These are phyloP conservation scores for Pythium periplocum DNA, from an alignment of 352 stramenopile species.

Conservation along the genomic window DNA sequence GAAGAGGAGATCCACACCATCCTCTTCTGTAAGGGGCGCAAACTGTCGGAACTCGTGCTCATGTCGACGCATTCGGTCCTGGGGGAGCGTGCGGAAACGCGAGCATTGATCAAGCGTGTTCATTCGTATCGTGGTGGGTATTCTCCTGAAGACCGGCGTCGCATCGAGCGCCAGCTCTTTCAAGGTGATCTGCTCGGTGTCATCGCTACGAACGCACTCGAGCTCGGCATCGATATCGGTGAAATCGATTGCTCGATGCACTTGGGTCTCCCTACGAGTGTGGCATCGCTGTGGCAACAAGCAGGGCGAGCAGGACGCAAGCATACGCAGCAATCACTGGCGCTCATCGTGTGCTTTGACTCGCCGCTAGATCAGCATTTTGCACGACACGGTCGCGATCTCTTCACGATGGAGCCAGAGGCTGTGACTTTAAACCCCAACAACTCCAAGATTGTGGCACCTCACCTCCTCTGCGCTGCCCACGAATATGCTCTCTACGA, in stretches of 20 bases:
- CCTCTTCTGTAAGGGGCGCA: slow-evolving; percentile 93
- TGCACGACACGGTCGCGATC: slow-evolving; percentile 43
- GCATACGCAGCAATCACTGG: slow-evolving; percentile 69
- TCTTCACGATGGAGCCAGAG: slow-evolving; percentile 76
- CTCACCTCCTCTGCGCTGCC: slow-evolving; percentile 93
- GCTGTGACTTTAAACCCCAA: slow-evolving; percentile 75
- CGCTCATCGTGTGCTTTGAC: slow-evolving; percentile 95
- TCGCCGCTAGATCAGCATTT: slow-evolving; percentile 93
- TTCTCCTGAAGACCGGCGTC: slow-evolving; percentile 82
- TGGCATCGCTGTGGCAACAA: slow-evolving; percentile 96
- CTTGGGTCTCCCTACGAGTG: slow-evolving; percentile 90
- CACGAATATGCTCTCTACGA: slow-evolving; percentile 89
- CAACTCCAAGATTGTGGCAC: slow-evolving; percentile 85
- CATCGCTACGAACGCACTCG: slow-evolving; percentile 95
- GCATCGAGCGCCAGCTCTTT: slow-evolving; percentile 96
- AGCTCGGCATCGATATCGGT: slow-evolving; percentile 96
- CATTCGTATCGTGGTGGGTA: slow-evolving; percentile 97
- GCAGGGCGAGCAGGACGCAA: slow-evolving; percentile 92
- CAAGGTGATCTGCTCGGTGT: slow-evolving; percentile 92
- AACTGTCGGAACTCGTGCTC: slow-evolving; percentile 91
- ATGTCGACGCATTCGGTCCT: slow-evolving; percentile 80
- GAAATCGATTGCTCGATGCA: slow-evolving; percentile 95
- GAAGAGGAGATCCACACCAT: slow-evolving; percentile 89
- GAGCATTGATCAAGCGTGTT: slow-evolving; percentile 60
- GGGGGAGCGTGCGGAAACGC: slow-evolving; percentile 29